A percentile compares a stretch with the other conserved stretches of the same genome.
Evolutionary conservation across 2,329 filamentous ascomycete genomes (phyloP).

Genomic region (Sporothrix dimorphospora): DNA sequence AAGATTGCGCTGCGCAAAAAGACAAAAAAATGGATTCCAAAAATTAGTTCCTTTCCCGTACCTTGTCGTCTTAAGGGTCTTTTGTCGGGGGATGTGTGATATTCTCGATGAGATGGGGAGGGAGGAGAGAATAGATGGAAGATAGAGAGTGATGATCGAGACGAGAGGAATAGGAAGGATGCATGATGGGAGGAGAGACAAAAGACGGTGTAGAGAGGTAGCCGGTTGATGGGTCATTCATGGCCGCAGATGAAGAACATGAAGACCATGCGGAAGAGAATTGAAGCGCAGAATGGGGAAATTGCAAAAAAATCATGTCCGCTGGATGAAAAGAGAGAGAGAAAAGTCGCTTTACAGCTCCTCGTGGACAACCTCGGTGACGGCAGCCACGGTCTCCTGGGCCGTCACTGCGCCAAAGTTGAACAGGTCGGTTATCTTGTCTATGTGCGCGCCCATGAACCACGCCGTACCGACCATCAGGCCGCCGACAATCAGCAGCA

Average conservation of each 20-base stretch:
- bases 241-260: not conserved
- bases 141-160: not conserved
- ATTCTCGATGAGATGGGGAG: not conserved
- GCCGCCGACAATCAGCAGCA: slow-evolving; percentile 71
- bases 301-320: not conserved
- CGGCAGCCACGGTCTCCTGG: not conserved
- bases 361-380: slow-evolving; percentile 35
- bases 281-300: not conserved
- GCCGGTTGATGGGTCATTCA: not conserved
- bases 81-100: not conserved
- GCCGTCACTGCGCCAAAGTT: not conserved
- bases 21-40: not conserved
- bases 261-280: not conserved
- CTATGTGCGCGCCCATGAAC: slow-evolving; percentile 80
- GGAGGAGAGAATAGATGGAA: not conserved
- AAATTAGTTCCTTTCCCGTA: not conserved
- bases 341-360: slow-evolving; percentile 39
- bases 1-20: not conserved
- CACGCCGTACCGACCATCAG: slow-evolving; percentile 85
- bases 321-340: not conserved
- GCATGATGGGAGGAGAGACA: not conserved
- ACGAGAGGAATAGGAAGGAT: not conserved
- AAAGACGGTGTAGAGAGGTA: not conserved
- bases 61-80: not conserved
- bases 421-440: slow-evolving; percentile 59